phyloP scores from a whole-genome alignment of 192 early-diverging fungal genomes.

The Obelidium mucronatum region DNA sequence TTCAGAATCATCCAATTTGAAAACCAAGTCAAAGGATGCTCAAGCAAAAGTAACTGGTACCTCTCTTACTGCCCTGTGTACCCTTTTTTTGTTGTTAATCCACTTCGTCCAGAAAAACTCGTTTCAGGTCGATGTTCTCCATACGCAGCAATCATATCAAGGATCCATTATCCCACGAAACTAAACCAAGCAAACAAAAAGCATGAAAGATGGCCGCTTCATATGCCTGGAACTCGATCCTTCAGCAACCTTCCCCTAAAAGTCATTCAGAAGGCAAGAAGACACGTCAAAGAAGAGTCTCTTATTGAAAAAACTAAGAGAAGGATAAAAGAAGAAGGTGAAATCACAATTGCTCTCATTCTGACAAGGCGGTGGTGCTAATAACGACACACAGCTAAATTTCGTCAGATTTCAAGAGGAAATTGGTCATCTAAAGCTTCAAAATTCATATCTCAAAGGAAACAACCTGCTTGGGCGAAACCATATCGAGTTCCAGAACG shows the following conservation, averaged over 20 bases:
- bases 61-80: not conserved
- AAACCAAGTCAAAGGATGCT: not conserved
- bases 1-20: not conserved
- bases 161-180: constrained; percentile 26
- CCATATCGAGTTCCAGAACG: not conserved
- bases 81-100: not conserved
- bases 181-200: constrained; percentile 8
- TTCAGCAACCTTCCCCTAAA: constrained; percentile 23
- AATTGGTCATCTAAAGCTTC: constrained; percentile 17
- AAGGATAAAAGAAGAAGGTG: constrained; percentile 21
- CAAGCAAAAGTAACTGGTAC: not conserved
- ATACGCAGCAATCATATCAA: constrained; percentile 4
- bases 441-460: constrained; percentile 26
- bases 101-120: not conserved
- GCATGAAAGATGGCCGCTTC: constrained; percentile 11
- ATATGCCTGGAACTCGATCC: constrained; percentile 20
- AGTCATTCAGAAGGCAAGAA: not conserved
- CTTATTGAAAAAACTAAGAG: constrained; percentile 24
- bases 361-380: no score
- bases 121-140: not conserved
- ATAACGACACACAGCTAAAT: constrained; percentile 9
- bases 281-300: constrained; percentile 9
- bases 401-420: constrained; percentile 15
- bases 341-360: not conserved
- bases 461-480: constrained; percentile 33